Evolutionary conservation across 1,139 yeast species (phyloP).

Genomic region (Candida glucosophila): DNA sequence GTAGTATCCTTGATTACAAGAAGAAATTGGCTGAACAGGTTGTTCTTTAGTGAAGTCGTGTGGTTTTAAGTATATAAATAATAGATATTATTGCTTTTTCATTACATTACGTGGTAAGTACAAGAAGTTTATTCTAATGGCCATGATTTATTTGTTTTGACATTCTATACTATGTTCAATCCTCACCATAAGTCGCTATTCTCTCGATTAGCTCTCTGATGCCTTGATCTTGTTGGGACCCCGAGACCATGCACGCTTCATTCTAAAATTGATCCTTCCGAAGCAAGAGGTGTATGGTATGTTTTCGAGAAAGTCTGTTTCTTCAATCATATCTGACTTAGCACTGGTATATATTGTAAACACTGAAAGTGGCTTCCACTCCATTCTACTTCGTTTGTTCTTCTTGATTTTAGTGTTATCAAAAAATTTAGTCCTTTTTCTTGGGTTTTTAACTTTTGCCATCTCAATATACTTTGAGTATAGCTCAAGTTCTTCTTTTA

Average conservation of each 20-base stretch:
- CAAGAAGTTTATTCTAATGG: no score
- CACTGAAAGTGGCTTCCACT: constrained; percentile 30
- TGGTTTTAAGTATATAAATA: not conserved
- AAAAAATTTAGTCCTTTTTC: not conserved
- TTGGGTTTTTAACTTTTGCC: constrained; percentile 5
- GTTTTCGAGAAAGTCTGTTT: constrained; percentile 15
- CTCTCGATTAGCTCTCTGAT: not conserved
- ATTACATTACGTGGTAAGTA: no score
- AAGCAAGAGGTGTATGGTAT: constrained; percentile 27
- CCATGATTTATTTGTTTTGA: no score
- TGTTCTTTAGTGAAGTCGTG: constrained; percentile 40
- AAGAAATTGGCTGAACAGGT: constrained; percentile 85
- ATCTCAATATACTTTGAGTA: constrained; percentile 2
- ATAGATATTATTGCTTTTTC: no score
- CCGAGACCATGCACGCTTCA: constrained; percentile 26
- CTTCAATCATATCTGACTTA: constrained; percentile 14
- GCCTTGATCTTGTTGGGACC: constrained; percentile 10
- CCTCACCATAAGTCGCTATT: not conserved
- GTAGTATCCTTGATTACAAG: constrained; percentile 84
- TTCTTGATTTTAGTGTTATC: not conserved
- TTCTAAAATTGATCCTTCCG: constrained; percentile 32
- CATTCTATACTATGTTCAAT: no score
- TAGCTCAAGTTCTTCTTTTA: constrained; percentile 11
- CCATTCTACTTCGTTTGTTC: constrained; percentile 8
- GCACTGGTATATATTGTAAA: constrained; percentile 29